Evolutionary conservation across 495 filamentous ascomycete species (phyloP).

Genomic region (Staphylotrichum longicolle): DNA sequence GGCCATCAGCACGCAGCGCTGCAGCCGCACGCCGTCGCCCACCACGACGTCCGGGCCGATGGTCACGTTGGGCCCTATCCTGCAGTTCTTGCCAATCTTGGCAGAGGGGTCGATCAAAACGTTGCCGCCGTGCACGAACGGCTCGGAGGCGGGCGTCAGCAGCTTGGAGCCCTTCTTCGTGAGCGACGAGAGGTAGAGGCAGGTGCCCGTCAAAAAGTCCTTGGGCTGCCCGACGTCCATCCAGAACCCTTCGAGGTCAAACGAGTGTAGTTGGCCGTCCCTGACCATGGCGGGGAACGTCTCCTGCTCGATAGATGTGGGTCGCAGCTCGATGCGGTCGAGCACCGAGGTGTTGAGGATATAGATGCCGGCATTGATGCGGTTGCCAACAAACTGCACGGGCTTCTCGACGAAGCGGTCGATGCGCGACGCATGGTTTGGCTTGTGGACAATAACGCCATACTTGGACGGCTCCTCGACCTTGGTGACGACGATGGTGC

Average conservation of each 20-base stretch:
- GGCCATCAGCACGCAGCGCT: slow-evolving; percentile 86
- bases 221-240: slow-evolving; percentile 99
- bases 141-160: slow-evolving; percentile 69
- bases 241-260: slow-evolving; percentile 98
- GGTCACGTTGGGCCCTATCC: slow-evolving; percentile 95
- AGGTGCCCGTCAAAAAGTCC: slow-evolving; percentile 96
- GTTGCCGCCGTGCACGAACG: slow-evolving; percentile 91
- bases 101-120: slow-evolving; percentile 93
- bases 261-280: slow-evolving; percentile 93
- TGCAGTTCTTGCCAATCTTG: slow-evolving; percentile 97
- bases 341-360: slow-evolving; percentile 94
- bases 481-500: slow-evolving; percentile 98
- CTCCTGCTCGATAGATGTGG: slow-evolving; percentile 99
- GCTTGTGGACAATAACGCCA: slow-evolving; percentile 98
- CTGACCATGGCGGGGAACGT: slow-evolving; percentile 94
- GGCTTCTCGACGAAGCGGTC: slow-evolving; percentile 99
- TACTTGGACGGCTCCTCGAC: slow-evolving; percentile 99
- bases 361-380: slow-evolving; percentile 99
- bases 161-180: slow-evolving; percentile 89
- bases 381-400: slow-evolving; percentile 98
- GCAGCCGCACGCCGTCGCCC: slow-evolving; percentile 91
- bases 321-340: slow-evolving; percentile 88
- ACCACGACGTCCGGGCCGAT: slow-evolving; percentile 94
- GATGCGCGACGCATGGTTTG: slow-evolving; percentile 84
- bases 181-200: slow-evolving; percentile 91